phyloP scores from a whole-genome alignment of 2,329 filamentous ascomycete genomes.

The Fusarium euwallaceae region DNA sequence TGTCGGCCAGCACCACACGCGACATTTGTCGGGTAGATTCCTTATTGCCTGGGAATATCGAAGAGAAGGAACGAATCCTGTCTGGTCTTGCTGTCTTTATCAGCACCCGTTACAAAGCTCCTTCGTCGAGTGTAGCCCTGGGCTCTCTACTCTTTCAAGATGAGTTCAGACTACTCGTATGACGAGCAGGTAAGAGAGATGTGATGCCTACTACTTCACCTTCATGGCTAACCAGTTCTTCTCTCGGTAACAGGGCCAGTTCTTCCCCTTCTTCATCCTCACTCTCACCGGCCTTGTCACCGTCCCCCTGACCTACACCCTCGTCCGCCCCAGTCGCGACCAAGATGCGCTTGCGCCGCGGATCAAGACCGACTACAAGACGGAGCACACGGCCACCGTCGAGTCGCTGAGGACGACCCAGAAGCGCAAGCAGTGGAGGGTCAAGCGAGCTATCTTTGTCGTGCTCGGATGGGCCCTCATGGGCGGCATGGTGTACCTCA shows the following conservation, averaged over 20 bases:
- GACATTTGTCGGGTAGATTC: conserved; percentile 26
- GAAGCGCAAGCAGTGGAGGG: conserved; percentile 87
- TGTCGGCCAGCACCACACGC: conserved; percentile 28
- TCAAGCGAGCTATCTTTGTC: conserved; percentile 86
- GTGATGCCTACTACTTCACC: not conserved
- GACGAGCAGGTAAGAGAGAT: conserved; percentile 80
- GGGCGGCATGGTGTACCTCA: conserved; percentile 92
- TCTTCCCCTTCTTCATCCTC: conserved; percentile 99
- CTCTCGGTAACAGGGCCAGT: conserved; percentile 76
- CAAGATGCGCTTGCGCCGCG: conserved; percentile 84
- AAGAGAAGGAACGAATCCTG: conserved; percentile 20
- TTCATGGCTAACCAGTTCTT: conserved; percentile 9
- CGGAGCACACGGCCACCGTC: conserved; percentile 86
- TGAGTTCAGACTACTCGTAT: conserved; percentile 97
- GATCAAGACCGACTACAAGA: conserved; percentile 85
- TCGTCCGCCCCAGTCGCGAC: conserved; percentile 82
- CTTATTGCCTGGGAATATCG: not conserved
- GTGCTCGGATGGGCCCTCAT: conserved; percentile 85
- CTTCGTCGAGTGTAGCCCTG: conserved; percentile 48
- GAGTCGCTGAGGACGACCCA: conserved; percentile 86
- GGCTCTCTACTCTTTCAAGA: conserved; percentile 64
- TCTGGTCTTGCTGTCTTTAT: conserved; percentile 21
- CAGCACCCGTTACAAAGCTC: conserved; percentile 31
- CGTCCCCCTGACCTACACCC: conserved; percentile 88
- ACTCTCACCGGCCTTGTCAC: conserved; percentile 90